Evolutionary conservation across 306 rosid genomes (phyloP), one percentile per base, ranked within the genome.

Genomic region (Vigna nakashimae): DNA sequence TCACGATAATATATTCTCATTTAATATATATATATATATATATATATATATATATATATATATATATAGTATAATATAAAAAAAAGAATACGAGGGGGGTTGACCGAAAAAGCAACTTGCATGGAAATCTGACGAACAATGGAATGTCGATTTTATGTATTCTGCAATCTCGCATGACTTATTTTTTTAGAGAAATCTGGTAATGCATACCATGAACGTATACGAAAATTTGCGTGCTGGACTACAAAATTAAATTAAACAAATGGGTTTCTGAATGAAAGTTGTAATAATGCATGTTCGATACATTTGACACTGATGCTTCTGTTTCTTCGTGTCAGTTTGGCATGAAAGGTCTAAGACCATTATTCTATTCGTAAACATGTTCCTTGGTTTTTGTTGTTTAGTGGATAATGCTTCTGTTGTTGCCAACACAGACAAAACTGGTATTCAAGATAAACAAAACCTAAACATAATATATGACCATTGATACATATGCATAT

Each of bases 171-270:
- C 57, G 7, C 76, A 65, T 51, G 46, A 30, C 40, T 52, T 65
- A 71, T 83, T 74, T 30, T 26, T 55, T 49, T 73, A 65, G 65
- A 77, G 58, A 48, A 2, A 55, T 60, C 49, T 51, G 71, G 74
- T 74, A 66, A 78, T 74, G 78, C 75, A 53, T 76, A 78, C 80
- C 86, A 85, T 64, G 55, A 79, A 85, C 80, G 72, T 58, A 71
- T 71, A 65, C 65, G 67, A 71, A 48, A 77, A 73, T 74, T 56
- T 22, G 51, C 45, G 32, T 68, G 46, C 59, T 45, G 69, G 70
- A 66, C 65, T 43, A 60, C 62, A 48, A 74, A 26, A 68, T 46
- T 81, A 46, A 67, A 26, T 45, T 77, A 81, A 68, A 73, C 20
- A 66, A 68, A 43, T 67, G 43, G 68, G 63, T 82, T 71, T 59